phyloP scores from a whole-genome alignment of 73 alveolate species.

The Symbiodinium natans region DNA sequence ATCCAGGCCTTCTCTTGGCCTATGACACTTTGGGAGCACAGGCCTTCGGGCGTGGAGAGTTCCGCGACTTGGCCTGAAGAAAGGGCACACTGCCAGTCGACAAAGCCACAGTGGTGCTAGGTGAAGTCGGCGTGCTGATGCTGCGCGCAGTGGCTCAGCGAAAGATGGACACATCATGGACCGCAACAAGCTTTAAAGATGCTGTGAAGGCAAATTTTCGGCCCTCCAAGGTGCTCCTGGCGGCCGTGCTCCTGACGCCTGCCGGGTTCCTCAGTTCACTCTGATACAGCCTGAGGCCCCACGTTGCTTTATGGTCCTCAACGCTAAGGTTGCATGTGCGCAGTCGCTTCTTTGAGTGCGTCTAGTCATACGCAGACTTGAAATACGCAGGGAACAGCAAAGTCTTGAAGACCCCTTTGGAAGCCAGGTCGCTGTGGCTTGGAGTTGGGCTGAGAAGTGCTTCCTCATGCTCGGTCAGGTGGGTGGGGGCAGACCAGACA shows the following conservation, averaged over 20 bases:
- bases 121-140: constrained; percentile 1
- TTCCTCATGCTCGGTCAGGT: constrained; percentile 9
- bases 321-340: too few relatives aligned
- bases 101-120: background rate
- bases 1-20: background rate
- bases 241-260: background rate
- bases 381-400: background rate
- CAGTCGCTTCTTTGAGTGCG: too few relatives aligned
- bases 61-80: background rate
- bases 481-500: background rate
- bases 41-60: background rate
- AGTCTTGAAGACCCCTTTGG: background rate
- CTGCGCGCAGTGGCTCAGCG: background rate
- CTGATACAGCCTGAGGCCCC: too few relatives aligned
- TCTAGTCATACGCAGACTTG: too few relatives aligned
- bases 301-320: background rate
- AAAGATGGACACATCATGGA: too few relatives aligned
- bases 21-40: background rate
- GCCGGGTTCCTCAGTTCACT: background rate
- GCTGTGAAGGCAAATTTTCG: background rate
- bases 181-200: background rate
- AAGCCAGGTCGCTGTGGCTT: background rate
- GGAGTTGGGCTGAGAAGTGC: background rate
- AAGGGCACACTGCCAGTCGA: background rate
- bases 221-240: background rate